Evolutionary conservation across 176 grass and related monocot genomes (phyloP).

Genomic region (Zizania latifolia): DNA sequence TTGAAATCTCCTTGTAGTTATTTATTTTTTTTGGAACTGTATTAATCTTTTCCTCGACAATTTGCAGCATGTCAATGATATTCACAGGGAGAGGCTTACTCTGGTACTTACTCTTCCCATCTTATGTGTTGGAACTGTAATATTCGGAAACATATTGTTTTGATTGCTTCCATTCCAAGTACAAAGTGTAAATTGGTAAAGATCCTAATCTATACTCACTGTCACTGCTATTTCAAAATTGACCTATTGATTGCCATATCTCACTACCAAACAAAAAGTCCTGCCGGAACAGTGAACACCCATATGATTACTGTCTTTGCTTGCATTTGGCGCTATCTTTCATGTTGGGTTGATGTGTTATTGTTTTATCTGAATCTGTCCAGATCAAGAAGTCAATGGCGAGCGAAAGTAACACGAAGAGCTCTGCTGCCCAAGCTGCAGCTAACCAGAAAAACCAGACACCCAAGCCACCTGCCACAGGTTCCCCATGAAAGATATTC

Average conservation of each 20-base stretch:
- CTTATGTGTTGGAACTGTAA: slow-evolving; percentile 2
- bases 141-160: not conserved
- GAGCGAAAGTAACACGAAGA: slow-evolving; percentile 35
- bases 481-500: slow-evolving; percentile 43
- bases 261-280: not conserved
- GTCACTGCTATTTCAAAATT: not conserved
- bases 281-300: not conserved
- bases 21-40: not conserved
- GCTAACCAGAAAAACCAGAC: slow-evolving; percentile 55
- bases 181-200: not conserved
- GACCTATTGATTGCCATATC: not conserved
- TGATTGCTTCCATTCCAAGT: not conserved
- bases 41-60: slow-evolving; percentile 24
- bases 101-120: slow-evolving; percentile 44
- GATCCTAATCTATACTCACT: not conserved
- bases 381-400: slow-evolving; percentile 78
- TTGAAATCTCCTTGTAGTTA: not conserved
- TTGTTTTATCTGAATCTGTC: not conserved
- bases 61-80: slow-evolving; percentile 81
- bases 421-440: slow-evolving; percentile 38
- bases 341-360: slow-evolving; percentile 2
- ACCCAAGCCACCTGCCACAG: slow-evolving; percentile 40
- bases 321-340: not conserved
- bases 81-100: slow-evolving; percentile 92
- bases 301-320: not conserved